Conservation (phyloP, 805 yeast species). For the Debaryomyces maramus region DNA sequence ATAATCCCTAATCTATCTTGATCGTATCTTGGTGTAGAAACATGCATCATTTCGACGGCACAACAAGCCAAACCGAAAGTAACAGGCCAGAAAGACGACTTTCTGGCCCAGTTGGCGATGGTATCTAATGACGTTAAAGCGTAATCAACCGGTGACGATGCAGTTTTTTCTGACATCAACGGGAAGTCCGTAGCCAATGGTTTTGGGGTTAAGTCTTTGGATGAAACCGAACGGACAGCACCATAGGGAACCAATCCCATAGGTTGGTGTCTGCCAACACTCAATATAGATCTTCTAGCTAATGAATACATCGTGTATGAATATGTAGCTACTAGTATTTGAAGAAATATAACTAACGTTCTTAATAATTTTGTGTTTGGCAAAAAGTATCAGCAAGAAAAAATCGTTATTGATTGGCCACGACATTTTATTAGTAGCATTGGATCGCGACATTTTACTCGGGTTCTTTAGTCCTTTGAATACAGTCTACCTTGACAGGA, state of each 20-base stretch:
- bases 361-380: neutral
- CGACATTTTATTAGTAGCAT: conserved; percentile 13
- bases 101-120: conserved; percentile 88
- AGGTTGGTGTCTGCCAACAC: conserved; percentile 18
- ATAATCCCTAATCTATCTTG: conserved; percentile 90
- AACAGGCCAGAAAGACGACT: conserved; percentile 91
- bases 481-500: no score
- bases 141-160: conserved; percentile 64
- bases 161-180: conserved; percentile 61
- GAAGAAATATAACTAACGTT: neutral
- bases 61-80: conserved; percentile 91
- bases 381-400: conserved; percentile 33
- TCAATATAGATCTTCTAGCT: conserved; percentile 25
- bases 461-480: no score
- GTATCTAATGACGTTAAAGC: conserved; percentile 80
- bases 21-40: conserved; percentile 86
- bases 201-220: conserved; percentile 50
- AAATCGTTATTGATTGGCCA: conserved; percentile 34
- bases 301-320: conserved; percentile 13
- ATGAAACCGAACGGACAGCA: conserved; percentile 28
- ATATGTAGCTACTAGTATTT: conserved; percentile 1
- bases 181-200: conserved; percentile 67
- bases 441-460: conserved; percentile 8
- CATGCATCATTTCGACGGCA: conserved; percentile 95
- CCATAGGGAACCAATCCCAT: conserved; percentile 15